Evolutionary conservation across 495 filamentous ascomycete species (phyloP), one percentile per base, ranked within the genome.

Genomic region (Penicillium manginii): DNA sequence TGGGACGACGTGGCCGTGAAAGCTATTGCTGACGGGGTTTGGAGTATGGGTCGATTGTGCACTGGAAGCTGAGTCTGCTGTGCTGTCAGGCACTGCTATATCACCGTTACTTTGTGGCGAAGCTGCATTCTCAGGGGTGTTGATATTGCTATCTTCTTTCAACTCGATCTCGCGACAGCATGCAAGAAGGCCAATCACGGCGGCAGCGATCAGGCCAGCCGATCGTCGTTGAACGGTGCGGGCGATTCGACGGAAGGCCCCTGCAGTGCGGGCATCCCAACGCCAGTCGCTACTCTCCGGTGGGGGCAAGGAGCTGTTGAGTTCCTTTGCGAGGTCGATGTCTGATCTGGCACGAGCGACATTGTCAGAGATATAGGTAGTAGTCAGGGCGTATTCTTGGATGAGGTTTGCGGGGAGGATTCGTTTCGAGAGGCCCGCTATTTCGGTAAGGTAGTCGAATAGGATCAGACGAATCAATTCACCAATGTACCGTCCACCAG

Each of bases 401-500:
- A 74, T 68, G 39, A 91, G 73, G 50, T 73, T 79, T 33, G 70
- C 69, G 2, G 88, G 88, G n/a, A 91, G 67, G n/a, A 68, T 58
- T 8, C 72, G 68, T 62, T 60, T 71, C 4, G 68, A 66, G 17
- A 71, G 50, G 18, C 70, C 65, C 10, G 77, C 59, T 9, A 80
- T 61, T 12, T 67, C 75, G 1, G 76, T 78, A 23, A 91, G 74
- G 55, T 88, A 87, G 59, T 92, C 89, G 31, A 87, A 72, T 42
- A 89, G 79, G 19, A 91, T 84, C 6, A 93, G 66, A 10, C 91
- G 83, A 23, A 85, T 86, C n/a, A 96, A 79, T 76, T 93, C 91
- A 46, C 91, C 91, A 15, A 96, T 80, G 66, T 96, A 96, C 17
- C 90, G 81, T 1, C 91, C 91, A 17, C 88, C 83, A 1, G 90